Evolutionary conservation across 306 rosid species (phyloP).

Genomic region (Hippophae rhamnoides): DNA sequence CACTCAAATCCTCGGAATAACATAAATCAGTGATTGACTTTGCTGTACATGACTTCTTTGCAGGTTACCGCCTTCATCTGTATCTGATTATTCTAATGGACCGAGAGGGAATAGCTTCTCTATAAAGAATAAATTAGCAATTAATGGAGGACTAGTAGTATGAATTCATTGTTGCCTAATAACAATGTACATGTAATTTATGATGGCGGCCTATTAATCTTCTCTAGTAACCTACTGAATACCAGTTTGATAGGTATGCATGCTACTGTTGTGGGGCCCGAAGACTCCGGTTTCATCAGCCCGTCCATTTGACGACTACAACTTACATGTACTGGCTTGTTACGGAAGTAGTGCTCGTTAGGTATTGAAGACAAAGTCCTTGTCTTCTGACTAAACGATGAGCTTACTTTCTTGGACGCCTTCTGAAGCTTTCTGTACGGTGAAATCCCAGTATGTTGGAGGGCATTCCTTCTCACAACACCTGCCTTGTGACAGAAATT

Average conservation of each 20-base stretch:
- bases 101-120: no score
- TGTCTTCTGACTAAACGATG: conserved; percentile 79
- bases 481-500: conserved; percentile 42
- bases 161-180: no score
- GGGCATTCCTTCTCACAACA: conserved; percentile 36
- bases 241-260: conserved; percentile 94
- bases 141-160: no score
- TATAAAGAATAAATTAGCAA: no score
- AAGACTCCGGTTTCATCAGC: conserved; percentile 59
- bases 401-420: conserved; percentile 54
- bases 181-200: conserved; percentile 20
- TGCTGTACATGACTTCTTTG: no score
- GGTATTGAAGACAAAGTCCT: conserved; percentile 86
- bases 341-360: conserved; percentile 43
- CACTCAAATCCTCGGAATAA: no score
- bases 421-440: conserved; percentile 54
- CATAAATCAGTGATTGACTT: no score
- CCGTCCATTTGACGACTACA: conserved; percentile 46
- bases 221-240: conserved; percentile 96
- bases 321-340: conserved; percentile 42
- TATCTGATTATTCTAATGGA: no score
- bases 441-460: conserved; percentile 26
- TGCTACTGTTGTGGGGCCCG: conserved; percentile 73
- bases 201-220: conserved; percentile 91
- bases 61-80: no score